Evolutionary conservation across 225 moss, liverwort and hornwort genomes (phyloP), one percentile per base, ranked within the genome.

Genomic region (Antitrichia curtipendula): DNA sequence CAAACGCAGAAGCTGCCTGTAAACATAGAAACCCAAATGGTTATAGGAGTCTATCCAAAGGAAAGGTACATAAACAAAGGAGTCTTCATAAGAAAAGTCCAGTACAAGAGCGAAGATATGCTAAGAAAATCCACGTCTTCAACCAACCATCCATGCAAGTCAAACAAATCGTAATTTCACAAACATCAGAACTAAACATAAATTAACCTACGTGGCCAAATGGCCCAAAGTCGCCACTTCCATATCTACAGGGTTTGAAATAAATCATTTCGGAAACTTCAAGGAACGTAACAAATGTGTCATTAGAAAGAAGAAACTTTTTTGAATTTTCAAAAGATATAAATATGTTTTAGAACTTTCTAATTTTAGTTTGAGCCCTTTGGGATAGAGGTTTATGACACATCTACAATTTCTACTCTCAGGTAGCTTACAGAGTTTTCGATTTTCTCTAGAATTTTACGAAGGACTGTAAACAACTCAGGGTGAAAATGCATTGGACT

Each of bases 1-100:
- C 84, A 96, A 89, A 22, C 91, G 94, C 59, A 98, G 90, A 71
- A 98, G 92, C 87, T 95, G 95, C 94, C 95, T 96, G 95, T 75
- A 28, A 43, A 36, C 81, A 91, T 47, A 69, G 76, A 83, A 64
- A 61, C 85, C 75, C 81, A 47, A 89, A 56, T 77, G 41, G 36
- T 81, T 75, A 7, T 12, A 78, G 40, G 56, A 78, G 18, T 57
- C 78, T 78, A 38, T 57, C 19, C 57, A 57, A 86, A 86, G 72
- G 43, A 56, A 40, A 81, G 68, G 43, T n/a, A 86, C 41, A 61
- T 40, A 60, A 38, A 63, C 62, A 21, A 74, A 82, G 66, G 43
- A 85, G 7, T 49, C 73, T 49, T 84, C 80, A 73, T 47, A 58
- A 49, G 24, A 68, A 50, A 19, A 47, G 16, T 49, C 36, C n/a